phyloP scores from a whole-genome alignment of 345 rosid species.

The Populus ilicifolia region DNA sequence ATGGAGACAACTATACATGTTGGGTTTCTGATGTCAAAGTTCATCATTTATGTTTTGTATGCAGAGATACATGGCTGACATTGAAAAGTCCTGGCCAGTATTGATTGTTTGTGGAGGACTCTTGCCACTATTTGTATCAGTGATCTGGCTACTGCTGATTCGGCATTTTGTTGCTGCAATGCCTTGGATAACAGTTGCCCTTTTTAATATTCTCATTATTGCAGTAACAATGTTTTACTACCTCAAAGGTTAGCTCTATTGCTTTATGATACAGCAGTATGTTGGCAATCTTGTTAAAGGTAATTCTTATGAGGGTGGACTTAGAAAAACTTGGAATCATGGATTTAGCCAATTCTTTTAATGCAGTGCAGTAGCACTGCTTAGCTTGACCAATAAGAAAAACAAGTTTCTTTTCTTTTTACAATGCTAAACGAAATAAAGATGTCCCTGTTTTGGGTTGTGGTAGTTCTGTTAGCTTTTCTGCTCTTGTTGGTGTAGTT shows the following conservation, averaged over 20 bases:
- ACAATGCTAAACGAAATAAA: too few species aligned
- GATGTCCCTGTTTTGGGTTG: too few species aligned
- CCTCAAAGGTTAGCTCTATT: conserved; percentile 58
- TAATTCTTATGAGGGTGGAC: too few species aligned
- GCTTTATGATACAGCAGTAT: background rate
- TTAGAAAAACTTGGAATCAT: too few species aligned
- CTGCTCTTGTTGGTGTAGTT: too few species aligned
- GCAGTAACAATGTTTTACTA: conserved; percentile 81
- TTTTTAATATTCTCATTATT: conserved; percentile 74
- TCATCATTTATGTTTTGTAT: conserved; percentile 13
- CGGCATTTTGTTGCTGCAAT: conserved; percentile 90
- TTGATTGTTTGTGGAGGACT: conserved; percentile 94
- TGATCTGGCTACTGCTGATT: conserved; percentile 87
- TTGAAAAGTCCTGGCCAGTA: conserved; percentile 94
- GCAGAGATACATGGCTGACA: conserved; percentile 95
- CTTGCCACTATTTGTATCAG: conserved; percentile 77
- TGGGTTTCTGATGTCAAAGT: conserved; percentile 8
- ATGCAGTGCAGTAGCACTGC: too few species aligned
- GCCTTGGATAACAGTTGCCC: conserved; percentile 94
- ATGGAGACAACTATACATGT: background rate
- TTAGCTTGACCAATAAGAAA: too few species aligned
- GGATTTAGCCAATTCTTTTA: too few species aligned
- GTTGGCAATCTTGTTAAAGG: too few species aligned
- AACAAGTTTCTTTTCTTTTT: too few species aligned
- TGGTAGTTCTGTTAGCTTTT: too few species aligned